Base-by-base conservation (phyloP, 1,284 basidiomycete genomes). In the Cryptococcus amylolentus region DNA sequence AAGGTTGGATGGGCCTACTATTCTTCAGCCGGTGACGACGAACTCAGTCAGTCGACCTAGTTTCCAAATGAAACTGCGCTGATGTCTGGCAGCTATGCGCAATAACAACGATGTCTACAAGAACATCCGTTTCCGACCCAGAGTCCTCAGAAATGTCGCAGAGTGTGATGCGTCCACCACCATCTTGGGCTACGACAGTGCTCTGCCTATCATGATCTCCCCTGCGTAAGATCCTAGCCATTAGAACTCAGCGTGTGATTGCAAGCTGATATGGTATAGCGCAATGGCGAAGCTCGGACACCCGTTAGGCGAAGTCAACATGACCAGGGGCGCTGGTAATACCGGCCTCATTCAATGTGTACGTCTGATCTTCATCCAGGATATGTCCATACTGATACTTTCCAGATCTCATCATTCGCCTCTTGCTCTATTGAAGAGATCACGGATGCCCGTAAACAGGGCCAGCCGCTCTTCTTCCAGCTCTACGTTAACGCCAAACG, bases 281-380 rank as follows among this genome's bases (percentile, higher is more conserved):
- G 92, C 91, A 5, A 85, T 94, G 62, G 91, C 91, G n/a, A 88
- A 88, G 67, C 81, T 95, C 3, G 91, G 91, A 1, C 92, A 96
- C 70, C 92, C 92, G 2, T 78, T 84, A 78, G 91, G 91, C 16
- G 92, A 96, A 77, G 80, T 83, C 45, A 94, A 93, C 75, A 85
- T 95, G 57, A 89, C 89, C 2, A 81, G 81, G 48, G 92, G 86
- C 2, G 86, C 86, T 5, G 84, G 82, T n/a, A 79, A 81, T 49
- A 82, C 84, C 2, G 83, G 84, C 27, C 86, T 93, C 60, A 87
- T 92, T 50, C 91, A 95, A 71, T 91, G 90, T 82, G 88, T 80
- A 51, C 62, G 77, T 68, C 37, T 40, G 13, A 14, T 14, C 10
- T 28, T 38, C n/a, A 10, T 8, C 16, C 38, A 31, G n/a, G 23